phyloP scores from a whole-genome alignment of 2,329 filamentous ascomycete genomes.

The Plectosphaerella plurivora region DNA sequence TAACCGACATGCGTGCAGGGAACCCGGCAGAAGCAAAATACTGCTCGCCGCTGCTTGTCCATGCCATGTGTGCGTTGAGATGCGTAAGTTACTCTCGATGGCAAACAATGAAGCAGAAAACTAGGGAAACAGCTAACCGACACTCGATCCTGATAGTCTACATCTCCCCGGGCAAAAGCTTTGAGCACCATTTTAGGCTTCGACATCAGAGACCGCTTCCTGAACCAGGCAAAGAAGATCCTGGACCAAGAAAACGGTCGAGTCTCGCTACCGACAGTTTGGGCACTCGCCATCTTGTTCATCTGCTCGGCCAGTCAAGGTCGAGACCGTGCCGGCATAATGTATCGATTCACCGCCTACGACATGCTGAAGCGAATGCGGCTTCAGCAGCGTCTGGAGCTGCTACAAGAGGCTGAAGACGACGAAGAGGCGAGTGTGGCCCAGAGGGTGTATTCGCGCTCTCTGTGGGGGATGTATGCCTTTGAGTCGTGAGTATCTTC shows the following conservation, averaged over 20 bases:
- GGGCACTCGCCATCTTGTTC: slow-evolving; percentile 4
- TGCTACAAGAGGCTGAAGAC: background rate
- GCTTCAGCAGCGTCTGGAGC: background rate
- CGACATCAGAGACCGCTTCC: slow-evolving; percentile 1
- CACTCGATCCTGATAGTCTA: background rate
- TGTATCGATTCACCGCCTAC: background rate
- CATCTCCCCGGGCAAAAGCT: background rate
- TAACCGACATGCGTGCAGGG: slow-evolving; percentile 18
- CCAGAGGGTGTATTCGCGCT: background rate
- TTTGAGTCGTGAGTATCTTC: background rate
- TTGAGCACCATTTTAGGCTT: background rate
- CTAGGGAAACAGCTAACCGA: background rate
- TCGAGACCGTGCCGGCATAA: background rate
- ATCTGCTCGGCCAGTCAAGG: background rate
- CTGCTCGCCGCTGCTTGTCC: slow-evolving; percentile 25
- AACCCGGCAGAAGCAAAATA: slow-evolving; percentile 15
- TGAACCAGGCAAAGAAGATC: slow-evolving; percentile 3
- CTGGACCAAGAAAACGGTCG: slow-evolving; percentile 5
- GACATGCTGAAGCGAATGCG: background rate
- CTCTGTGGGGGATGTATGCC: background rate
- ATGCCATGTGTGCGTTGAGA: slow-evolving; percentile 24
- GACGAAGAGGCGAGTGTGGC: background rate
- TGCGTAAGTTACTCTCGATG: slow-evolving; percentile 13
- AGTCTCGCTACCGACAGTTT: slow-evolving; percentile 1
- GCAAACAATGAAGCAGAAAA: background rate